Evolutionary conservation across 208 protist species (phyloP).

Genomic region (Leptomonas seymouri): DNA sequence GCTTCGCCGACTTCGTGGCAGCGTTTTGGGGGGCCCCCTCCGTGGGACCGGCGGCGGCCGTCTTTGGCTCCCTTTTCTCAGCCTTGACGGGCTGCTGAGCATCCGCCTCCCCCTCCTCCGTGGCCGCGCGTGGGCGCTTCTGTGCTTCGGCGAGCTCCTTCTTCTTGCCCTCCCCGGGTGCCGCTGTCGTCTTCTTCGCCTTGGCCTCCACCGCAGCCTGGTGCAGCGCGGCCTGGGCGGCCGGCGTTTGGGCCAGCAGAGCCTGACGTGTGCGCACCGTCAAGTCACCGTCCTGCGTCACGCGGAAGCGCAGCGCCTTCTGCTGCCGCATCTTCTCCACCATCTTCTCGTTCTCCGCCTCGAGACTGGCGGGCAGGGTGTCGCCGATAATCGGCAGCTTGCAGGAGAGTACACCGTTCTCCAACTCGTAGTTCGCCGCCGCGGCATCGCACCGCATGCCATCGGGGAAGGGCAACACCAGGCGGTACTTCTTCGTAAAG

Average conservation of each 20-base stretch:
- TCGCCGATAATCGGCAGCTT: conserved; percentile 70
- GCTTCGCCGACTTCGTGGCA: conserved; percentile 19
- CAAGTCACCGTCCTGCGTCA: conserved; percentile 72
- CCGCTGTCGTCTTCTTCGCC: conserved; percentile 19
- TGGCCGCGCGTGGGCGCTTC: background rate
- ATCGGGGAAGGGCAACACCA: conserved; percentile 74
- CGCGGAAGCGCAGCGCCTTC: conserved; percentile 73
- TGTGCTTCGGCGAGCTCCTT: conserved; percentile 7
- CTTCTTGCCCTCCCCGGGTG: conserved; percentile 19
- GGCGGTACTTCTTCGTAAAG: conserved; percentile 85
- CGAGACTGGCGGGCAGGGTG: conserved; percentile 47
- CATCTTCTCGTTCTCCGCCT: conserved; percentile 54
- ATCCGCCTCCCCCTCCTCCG: background rate
- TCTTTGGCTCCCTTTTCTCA: conserved; percentile 8
- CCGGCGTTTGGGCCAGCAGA: conserved; percentile 49
- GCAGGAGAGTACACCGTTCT: conserved; percentile 67
- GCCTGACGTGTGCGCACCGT: conserved; percentile 76
- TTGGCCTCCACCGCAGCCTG: conserved; percentile 25
- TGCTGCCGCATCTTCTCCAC: conserved; percentile 60
- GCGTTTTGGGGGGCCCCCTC: background rate
- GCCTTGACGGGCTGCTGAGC: conserved; percentile 2
- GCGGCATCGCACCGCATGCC: conserved; percentile 57
- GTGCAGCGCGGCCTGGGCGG: conserved; percentile 24
- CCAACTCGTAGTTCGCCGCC: conserved; percentile 56
- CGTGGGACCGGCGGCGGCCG: background rate